Percentiles rank a stretch among this genome's conserved stretches.
Evolutionary conservation across 2,329 filamentous ascomycete genomes (phyloP).

Genomic region (Coniochaeta sp.): DNA sequence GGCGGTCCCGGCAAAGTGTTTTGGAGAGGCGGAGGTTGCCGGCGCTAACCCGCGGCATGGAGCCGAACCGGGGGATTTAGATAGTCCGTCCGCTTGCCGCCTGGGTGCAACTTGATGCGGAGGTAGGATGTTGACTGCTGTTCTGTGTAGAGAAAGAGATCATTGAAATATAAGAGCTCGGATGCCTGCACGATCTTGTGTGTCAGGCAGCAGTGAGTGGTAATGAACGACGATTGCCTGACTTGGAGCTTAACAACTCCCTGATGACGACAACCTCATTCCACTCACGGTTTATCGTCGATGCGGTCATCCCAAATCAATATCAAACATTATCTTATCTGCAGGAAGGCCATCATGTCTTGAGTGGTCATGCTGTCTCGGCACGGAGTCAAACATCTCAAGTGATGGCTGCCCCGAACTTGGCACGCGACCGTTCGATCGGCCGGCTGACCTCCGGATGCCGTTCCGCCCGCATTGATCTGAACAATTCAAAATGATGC

Average conservation of each 20-base stretch:
- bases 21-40: background rate
- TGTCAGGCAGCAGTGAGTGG: background rate
- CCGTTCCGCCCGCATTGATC: background rate
- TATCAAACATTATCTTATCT: too few species aligned
- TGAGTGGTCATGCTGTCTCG: background rate
- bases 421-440: background rate
- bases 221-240: too few species aligned
- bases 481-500: background rate
- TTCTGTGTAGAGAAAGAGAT: too few species aligned
- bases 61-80: background rate
- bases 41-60: background rate
- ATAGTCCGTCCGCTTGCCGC: background rate
- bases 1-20: background rate
- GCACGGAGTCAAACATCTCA: background rate
- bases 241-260: too few species aligned
- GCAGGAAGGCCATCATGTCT: too few species aligned
- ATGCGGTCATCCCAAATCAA: too few species aligned
- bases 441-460: constrained; percentile 1
- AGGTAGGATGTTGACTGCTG: too few species aligned
- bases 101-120: too few species aligned
- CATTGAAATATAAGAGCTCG: too few species aligned
- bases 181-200: too few species aligned
- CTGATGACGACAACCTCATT: too few species aligned
- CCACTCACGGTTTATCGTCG: too few species aligned
- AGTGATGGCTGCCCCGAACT: background rate